Conservation (phyloP, 371 early-diverging fungal genomes). For the Batkoa obscura region DNA sequence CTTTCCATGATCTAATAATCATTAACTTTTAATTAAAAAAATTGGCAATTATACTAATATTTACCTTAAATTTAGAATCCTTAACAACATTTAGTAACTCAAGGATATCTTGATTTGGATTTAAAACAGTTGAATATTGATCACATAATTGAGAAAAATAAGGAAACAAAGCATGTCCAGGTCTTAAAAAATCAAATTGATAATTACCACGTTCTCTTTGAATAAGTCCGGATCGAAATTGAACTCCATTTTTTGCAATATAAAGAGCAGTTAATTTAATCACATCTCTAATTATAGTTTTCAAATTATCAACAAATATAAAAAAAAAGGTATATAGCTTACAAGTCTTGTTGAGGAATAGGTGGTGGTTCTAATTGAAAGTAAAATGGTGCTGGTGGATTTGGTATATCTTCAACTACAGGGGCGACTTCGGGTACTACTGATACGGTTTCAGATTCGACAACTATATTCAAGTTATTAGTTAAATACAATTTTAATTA, state of each 20-base stretch:
- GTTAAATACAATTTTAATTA: too few relatives aligned
- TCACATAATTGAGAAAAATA: slow-evolving; percentile 78
- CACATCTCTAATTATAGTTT: too few relatives aligned
- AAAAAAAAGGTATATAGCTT: slow-evolving; percentile 11
- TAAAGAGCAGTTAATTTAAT: slow-evolving; percentile 90
- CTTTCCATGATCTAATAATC: slow-evolving; percentile 31
- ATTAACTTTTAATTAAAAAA: too few relatives aligned
- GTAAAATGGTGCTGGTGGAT: slow-evolving; percentile 55
- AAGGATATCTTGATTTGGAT: too few relatives aligned
- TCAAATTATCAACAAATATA: background rate
- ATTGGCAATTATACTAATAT: too few relatives aligned
- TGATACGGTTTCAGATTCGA: too few relatives aligned
- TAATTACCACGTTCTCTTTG: slow-evolving; percentile 76
- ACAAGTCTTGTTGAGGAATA: slow-evolving; percentile 80
- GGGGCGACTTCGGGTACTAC: too few relatives aligned
- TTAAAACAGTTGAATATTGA: slow-evolving; percentile 78
- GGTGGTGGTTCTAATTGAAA: slow-evolving; percentile 59
- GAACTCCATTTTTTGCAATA: slow-evolving; percentile 83
- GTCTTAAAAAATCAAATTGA: slow-evolving; percentile 89
- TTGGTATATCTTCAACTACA: slow-evolving; percentile 27
- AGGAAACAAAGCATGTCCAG: slow-evolving; percentile 67
- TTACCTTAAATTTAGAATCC: too few relatives aligned
- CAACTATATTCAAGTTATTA: background rate
- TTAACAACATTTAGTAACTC: too few relatives aligned
- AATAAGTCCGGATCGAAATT: slow-evolving; percentile 58